A percentile compares a stretch with the other conserved stretches of the same genome.
These are phyloP conservation scores for Yamadazyma sp. DNA, from an alignment of 805 yeast species.

Conservation along the genomic window DNA sequence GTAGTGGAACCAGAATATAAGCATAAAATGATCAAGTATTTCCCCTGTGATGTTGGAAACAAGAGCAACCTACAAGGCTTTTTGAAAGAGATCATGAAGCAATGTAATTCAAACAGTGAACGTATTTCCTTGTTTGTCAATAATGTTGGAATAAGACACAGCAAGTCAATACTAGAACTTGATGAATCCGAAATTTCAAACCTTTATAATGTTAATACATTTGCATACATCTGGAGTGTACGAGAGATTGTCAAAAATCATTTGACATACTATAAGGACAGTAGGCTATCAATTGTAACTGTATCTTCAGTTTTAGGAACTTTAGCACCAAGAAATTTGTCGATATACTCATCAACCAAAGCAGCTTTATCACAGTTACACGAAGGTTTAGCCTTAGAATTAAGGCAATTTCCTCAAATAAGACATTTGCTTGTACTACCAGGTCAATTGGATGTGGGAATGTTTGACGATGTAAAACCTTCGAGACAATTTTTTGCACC, in stretches of 20 bases:
- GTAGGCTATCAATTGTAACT: conserved; percentile 27
- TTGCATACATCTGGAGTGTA: conserved; percentile 28
- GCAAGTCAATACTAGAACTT: conserved; percentile 24
- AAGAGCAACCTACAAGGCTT: conserved; percentile 13
- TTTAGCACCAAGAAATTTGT: conserved; percentile 46
- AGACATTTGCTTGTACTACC: conserved; percentile 42
- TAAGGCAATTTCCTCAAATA: conserved; percentile 19
- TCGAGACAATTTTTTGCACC: conserved; percentile 47
- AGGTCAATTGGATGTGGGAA: conserved; percentile 48
- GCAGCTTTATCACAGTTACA: conserved; percentile 43
- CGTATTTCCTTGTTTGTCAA: conserved; percentile 31
- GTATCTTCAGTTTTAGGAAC: conserved; percentile 48
- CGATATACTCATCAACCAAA: conserved; percentile 49
- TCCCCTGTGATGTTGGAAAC: conserved; percentile 23
- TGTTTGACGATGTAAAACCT: conserved; percentile 48
- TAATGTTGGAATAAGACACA: conserved; percentile 50
- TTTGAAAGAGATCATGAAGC: conserved; percentile 21
- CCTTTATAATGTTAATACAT: conserved; percentile 29
- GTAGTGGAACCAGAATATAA: conserved; percentile 5
- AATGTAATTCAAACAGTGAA: conserved; percentile 9
- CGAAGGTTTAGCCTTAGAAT: conserved; percentile 44
- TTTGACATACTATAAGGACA: background rate
- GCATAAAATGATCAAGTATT: conserved; percentile 11
- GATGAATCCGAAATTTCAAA: conserved; percentile 17
- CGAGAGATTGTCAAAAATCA: conserved; percentile 15